Conservation (phyloP, 345 rosid species). For the Passiflora organensis region DNA sequence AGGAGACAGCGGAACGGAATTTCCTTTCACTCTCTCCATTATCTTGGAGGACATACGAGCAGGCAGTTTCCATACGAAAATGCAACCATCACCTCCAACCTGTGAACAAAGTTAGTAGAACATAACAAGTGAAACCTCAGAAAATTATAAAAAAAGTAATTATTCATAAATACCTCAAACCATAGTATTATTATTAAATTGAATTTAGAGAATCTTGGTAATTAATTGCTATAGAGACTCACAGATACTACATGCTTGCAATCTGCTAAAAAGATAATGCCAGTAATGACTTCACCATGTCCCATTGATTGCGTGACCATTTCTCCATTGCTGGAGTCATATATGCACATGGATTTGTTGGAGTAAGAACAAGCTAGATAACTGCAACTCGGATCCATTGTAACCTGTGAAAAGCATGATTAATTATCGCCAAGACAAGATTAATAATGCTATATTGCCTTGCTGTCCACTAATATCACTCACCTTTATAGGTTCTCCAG, state of each 20-base stretch:
- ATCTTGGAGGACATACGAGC: conserved; percentile 48
- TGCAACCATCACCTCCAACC: conserved; percentile 78
- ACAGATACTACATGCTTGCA: conserved; percentile 81
- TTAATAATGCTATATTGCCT: conserved; percentile 11
- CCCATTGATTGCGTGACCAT: conserved; percentile 65
- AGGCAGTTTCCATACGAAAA: conserved; percentile 76
- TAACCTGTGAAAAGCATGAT: conserved; percentile 42
- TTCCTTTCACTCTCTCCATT: conserved; percentile 42
- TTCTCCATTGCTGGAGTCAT: conserved; percentile 58
- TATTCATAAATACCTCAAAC: not conserved
- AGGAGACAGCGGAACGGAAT: conserved; percentile 35
- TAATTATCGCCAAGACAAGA: conserved; percentile 16
- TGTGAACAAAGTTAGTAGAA: conserved; percentile 26
- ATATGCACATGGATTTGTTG: conserved; percentile 60
- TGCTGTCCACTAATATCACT: conserved; percentile 20
- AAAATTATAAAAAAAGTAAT: no score
- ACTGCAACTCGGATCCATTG: conserved; percentile 73
- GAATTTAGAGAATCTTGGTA: no score
- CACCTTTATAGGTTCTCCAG: conserved; percentile 77
- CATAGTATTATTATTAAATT: not conserved
- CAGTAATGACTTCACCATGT: conserved; percentile 72
- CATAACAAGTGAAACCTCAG: not conserved
- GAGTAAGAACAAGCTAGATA: conserved; percentile 71
- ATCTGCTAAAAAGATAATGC: conserved; percentile 76
- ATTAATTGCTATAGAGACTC: conserved; percentile 29